Base-by-base conservation (phyloP, 2,329 filamentous ascomycete species). In the Sarocladium oryzae region DNA sequence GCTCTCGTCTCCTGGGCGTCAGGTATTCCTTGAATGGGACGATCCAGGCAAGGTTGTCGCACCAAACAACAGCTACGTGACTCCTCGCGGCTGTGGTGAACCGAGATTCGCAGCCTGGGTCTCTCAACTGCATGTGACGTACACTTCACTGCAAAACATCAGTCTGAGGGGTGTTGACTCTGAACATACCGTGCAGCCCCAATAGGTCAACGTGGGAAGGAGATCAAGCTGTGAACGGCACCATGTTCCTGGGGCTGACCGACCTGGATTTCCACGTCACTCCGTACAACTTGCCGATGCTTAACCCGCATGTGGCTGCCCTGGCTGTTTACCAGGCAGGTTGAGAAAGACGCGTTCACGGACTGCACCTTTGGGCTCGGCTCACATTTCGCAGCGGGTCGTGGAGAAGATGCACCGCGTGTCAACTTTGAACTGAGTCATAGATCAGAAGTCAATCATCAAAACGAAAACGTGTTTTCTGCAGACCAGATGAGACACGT, bases 1-100 rank as follows among this genome's bases (percentile, higher is more conserved):
- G 0, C 78, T 95, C 0, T 86, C 85, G 0, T 89, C 85, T 64
- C 79, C 89, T 0, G 88, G 88, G 0, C 85, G 85, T 21, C 70
- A 83, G 58, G 81, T 95, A 2, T 81, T 80, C 61, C 69, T 95
- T 6, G 64, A 75, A 38, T 95, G 88, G 88, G 88, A 93, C 23
- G 67, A 63, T 0, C 85, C 88, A 0, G 88, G 87, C 0, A 68
- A 78, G 57, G 59, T 76, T 0, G 77, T 92, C 2, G 89, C 89
- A 0, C 89, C 89, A 1, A 92, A 95, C 67, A 89, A 89, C 70
- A 87, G 81, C 61, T 95, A 95, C 63, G 69, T 89, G 46, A 92
- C 89, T 0, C 65, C 67, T 2, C 80, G 76, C 1, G 72, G 73
- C 0, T 86, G 84, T 0, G 75, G 74, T 2, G 58, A 65, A 3